Evolutionary conservation across 2,329 filamentous ascomycete species (phyloP).

Genomic region (Talaromyces albobiverticillius): DNA sequence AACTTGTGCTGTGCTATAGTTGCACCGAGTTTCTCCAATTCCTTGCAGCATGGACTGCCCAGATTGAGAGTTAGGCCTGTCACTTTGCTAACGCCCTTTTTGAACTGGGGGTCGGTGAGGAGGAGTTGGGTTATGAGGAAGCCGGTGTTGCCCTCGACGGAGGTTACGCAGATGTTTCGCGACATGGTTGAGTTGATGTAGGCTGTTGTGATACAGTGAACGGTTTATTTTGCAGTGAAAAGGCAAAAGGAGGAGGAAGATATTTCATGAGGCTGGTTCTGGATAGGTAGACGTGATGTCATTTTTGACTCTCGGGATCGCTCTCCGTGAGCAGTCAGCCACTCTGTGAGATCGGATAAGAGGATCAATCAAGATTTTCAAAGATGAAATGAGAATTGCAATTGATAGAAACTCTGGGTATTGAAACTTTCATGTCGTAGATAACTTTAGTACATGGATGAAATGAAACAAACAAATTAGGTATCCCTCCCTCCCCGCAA

Average conservation of each 20-base stretch:
- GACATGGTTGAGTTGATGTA: conserved; percentile 32
- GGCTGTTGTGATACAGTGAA: background rate
- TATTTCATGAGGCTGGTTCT: background rate
- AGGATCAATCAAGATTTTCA: background rate
- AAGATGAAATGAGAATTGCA: background rate
- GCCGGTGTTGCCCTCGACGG: conserved; percentile 51
- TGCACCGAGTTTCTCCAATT: conserved; percentile 43
- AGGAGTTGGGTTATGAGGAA: conserved; percentile 52
- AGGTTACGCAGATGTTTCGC: conserved; percentile 49
- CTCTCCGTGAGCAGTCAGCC: background rate
- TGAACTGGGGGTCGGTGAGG: conserved; percentile 44
- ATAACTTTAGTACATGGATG: background rate
- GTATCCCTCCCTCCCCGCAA: background rate
- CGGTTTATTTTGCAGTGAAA: background rate
- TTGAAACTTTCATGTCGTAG: background rate
- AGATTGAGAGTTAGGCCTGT: conserved; percentile 43
- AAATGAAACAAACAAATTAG: background rate
- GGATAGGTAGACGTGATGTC: conserved; percentile 11
- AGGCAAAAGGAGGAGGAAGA: background rate
- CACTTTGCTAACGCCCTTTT: conserved; percentile 40
- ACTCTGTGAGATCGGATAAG: background rate
- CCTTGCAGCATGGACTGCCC: conserved; percentile 34
- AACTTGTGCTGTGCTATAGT: conserved; percentile 43
- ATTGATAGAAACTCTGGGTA: background rate
- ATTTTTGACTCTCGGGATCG: conserved; percentile 12